Base-by-base conservation (phyloP, 1,284 basidiomycete species). In the Thelephora terrestris region DNA sequence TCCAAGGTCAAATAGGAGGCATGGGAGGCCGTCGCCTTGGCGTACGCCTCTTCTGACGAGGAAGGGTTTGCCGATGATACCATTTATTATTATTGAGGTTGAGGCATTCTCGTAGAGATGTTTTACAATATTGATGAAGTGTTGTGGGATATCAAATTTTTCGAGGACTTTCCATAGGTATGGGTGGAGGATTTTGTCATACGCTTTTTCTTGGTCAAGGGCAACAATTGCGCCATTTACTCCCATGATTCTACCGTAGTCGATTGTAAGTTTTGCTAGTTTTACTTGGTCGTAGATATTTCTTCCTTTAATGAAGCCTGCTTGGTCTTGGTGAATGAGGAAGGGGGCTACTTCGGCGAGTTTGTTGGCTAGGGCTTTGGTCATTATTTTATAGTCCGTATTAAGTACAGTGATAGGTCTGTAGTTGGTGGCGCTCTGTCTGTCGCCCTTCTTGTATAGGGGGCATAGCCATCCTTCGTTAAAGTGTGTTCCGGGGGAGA, bases 1-100 rank as follows among this genome's bases (percentile, higher is more conserved):
- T 25, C 62, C 64, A 0, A 67, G 14, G 45, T 70, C 50, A 18
- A 69, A 71, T 0, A 73, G 58, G 0, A 71, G 57, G 53, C 68
- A 71, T 0, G 68, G 71, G 12, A 36, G 10, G n/a, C 12, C 12
- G n/a, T 36, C 34, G 34, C 34, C 34, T 36, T 36, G 34, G 10
- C 34, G 10, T 36, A 36, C 34, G 10, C 34, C 34, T 36, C 34
- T 36, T 36, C n/a, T n/a, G 10, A 36, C n/a, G n/a, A 12, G 10
- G 10, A 36, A 12, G 10, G 34, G 34, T 36, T 10, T 36, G 34
- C 12, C 12, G n/a, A 36, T 10, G 10, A 36, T n/a, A 12, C 34
- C 34, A n/a, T 36, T 36, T 36, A 36, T n/a, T n/a, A 36, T 36
- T 36, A 36, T n/a, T 36, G 34, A 12, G 10, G 34, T 36, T 36